Evolutionary conservation across 2,329 filamentous ascomycete genomes (phyloP).

Genomic region (Celoporthe dispersa): DNA sequence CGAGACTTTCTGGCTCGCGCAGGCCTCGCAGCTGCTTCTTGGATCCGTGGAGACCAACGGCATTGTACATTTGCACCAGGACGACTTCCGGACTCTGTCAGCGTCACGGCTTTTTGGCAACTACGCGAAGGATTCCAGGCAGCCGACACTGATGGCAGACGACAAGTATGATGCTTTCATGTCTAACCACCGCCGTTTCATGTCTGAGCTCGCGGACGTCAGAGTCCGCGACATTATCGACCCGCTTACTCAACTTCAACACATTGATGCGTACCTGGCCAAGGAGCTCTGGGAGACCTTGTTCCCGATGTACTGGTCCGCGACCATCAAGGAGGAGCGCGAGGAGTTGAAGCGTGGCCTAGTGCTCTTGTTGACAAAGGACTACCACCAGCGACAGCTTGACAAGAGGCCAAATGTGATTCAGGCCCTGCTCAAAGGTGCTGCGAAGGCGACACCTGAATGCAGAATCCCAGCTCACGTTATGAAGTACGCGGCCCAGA

Average conservation of each 20-base stretch:
- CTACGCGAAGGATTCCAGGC: constrained; percentile 70
- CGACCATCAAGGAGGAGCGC: constrained; percentile 83
- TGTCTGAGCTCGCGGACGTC: constrained; percentile 81
- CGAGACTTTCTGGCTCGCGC: constrained; percentile 95
- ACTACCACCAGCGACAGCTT: constrained; percentile 92
- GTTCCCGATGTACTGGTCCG: constrained; percentile 94
- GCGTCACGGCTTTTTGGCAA: constrained; percentile 74
- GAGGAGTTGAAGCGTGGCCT: constrained; percentile 88
- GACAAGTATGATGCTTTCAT: constrained; percentile 82
- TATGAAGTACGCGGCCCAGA: constrained; percentile 91
- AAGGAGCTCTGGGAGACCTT: constrained; percentile 89
- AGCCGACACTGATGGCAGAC: constrained; percentile 74
- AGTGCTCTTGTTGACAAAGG: constrained; percentile 88
- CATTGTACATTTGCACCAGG: constrained; percentile 75
- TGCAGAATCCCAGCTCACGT: constrained; percentile 96
- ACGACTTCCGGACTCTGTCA: constrained; percentile 82
- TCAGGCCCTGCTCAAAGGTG: constrained; percentile 86
- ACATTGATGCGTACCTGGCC: constrained; percentile 79
- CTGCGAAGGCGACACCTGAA: constrained; percentile 80
- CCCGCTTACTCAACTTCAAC: constrained; percentile 88
- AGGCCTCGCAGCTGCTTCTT: constrained; percentile 90
- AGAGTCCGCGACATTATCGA: constrained; percentile 88
- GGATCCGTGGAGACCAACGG: constrained; percentile 86
- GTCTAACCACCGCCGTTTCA: constrained; percentile 78
- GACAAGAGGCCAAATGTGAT: constrained; percentile 96